Base-by-base conservation (phyloP, 23 red algal genomes). In the Gracilaria caudata region DNA sequence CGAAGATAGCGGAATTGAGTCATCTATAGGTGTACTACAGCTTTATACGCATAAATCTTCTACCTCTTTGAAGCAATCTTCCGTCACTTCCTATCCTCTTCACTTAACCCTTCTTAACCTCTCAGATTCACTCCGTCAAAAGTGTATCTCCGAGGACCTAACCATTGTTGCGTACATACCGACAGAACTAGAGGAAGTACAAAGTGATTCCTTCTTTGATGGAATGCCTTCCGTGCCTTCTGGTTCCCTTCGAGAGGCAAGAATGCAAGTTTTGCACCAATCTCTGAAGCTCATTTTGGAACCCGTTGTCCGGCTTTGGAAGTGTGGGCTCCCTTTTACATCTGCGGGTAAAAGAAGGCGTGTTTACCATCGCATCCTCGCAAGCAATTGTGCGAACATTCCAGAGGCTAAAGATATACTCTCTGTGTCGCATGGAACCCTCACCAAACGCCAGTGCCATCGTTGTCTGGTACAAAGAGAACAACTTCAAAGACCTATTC, bases 1-100 rank as follows among this genome's bases (percentile, higher is more conserved):
- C 33, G 37, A 36, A 71, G 37, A 36, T 39, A 71, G 34, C 14
- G 33, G 65, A 36, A 71, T 71, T 41, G 37, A 39, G 34, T 71
- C 32, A n/a, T 71, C 40, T 41, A 19, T 71, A 4, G 65, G 65
- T 39, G 8, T 71, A 36, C 16, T 79, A 21, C 32, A 79, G 44
- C 51, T 54, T 23, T 79, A 79, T 29, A 43, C 74, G 1, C 44
- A 79, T 51, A 79, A 79, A 57, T 79, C 74, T n/a, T 56, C 46
- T 43, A 79, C 74, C 74, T 79, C 74, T 51, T 7, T 79, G 39
- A 79, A 79, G 51, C 30, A 34, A 33, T 54, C 74, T 30, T 51
- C 43, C 43, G 30, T 79, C 13, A 57, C 51, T 7, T 79, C 51
- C 74, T 79, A 54, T 43, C 39, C 74, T 7, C 46, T 79, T 21